Evolutionary conservation across 306 rosid genomes (phyloP), one percentile per base, ranked within the genome.

Genomic region (Hippophae gyantsensis): DNA sequence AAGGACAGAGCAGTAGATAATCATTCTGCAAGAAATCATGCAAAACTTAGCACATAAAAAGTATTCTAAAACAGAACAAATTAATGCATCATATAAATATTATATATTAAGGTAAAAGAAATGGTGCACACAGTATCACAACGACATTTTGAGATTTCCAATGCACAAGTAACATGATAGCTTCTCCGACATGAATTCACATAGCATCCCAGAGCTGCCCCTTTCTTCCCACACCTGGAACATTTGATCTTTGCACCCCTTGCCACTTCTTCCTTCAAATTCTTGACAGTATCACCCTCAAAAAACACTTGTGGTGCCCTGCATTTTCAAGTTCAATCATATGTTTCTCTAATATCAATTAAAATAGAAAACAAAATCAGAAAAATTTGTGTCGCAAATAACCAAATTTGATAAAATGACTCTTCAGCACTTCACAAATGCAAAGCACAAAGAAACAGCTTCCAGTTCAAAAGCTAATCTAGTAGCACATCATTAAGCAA

Each of bases 121-220:
- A 55, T 32, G 38, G 11, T 10, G 32, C 55, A 55, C 73, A 88
- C 95, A 74, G 62, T 23, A 69, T 84, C 80, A 88, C 93, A 92
- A 14, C 94, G 96, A 58, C 99, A 92, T 43, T 76, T 68, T 52
- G 84, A 59, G 63, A 80, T 72, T 67, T 67, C 82, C 66, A 79
- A 61, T 65, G 99, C 96, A 83, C 99, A 92, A 61, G 96, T 75
- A 56, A 80, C 84, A 41, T 92, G 99, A 73, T 85, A 92, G 70
- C 93, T 92, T 72, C 47, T 80, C 58, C 84, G 85, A 61, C 99
- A 92, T 62, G 99, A 83, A 63, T 68, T 85, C 72, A 80, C 76
- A 48, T 57, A 85, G 81, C 99, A 92, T 51, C 99, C 99, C 52
- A 92, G 80, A 10, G 99, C 97, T 56, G 99, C 99, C 58, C 99